Percentiles rank a stretch among this genome's conserved stretches.
Evolutionary conservation across 805 yeast species (phyloP).

Genomic region (Ogataea paradorogensis): DNA sequence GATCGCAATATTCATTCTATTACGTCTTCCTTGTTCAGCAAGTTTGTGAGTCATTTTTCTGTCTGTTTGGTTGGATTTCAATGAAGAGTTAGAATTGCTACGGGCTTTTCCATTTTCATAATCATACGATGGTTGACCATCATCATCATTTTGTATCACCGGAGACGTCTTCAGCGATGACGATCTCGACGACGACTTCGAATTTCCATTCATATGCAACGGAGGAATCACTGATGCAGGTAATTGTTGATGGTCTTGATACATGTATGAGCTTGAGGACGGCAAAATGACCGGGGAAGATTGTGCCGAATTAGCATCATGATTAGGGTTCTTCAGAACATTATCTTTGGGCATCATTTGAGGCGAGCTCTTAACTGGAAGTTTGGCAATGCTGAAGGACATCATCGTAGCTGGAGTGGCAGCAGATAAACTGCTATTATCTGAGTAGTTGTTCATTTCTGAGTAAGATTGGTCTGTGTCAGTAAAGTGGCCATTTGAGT

Average conservation of each 20-base stretch:
- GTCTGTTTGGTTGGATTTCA: constrained; percentile 24
- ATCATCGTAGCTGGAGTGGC: constrained; percentile 34
- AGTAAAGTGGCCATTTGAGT: not conserved
- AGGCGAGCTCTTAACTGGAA: constrained; percentile 19
- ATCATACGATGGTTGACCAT: constrained; percentile 6
- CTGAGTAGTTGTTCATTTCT: not conserved
- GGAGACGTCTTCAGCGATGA: constrained; percentile 21
- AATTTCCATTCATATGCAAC: constrained; percentile 5
- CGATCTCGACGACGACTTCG: constrained; percentile 10
- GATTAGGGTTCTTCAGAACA: constrained; percentile 33
- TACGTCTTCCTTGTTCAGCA: constrained; percentile 95
- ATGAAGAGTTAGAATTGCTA: constrained; percentile 10
- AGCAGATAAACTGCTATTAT: constrained; percentile 15
- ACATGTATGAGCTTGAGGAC: constrained; percentile 23
- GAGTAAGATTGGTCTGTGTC: not conserved
- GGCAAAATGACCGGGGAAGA: constrained; percentile 40
- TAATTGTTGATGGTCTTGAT: constrained; percentile 14
- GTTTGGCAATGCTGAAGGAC: constrained; percentile 25
- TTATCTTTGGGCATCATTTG: constrained; percentile 24
- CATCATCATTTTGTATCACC: constrained; percentile 13
- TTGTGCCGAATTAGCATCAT: constrained; percentile 28
- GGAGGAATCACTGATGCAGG: constrained; percentile 9
- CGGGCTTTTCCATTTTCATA: not conserved
- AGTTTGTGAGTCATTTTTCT: constrained; percentile 79
- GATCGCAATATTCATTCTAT: constrained; percentile 85